phyloP scores from a whole-genome alignment of 1,284 basidiomycete genomes.

The Apiotrichum sp. region DNA sequence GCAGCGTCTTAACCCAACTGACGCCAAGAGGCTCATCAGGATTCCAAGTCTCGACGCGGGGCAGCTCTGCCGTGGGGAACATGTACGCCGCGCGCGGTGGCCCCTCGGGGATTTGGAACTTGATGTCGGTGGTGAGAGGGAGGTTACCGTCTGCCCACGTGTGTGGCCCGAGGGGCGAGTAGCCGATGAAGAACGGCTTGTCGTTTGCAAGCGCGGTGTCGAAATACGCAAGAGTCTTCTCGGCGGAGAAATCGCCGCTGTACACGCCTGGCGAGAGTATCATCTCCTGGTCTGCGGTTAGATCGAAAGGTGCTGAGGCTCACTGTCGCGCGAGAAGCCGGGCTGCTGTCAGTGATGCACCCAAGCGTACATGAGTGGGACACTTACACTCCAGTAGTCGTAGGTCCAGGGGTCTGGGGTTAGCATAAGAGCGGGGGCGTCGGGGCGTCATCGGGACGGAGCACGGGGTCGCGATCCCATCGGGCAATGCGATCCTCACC shows the following conservation, averaged over 20 bases:
- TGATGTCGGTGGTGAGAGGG: too few relatives aligned
- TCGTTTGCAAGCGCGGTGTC: slow-evolving; percentile 15
- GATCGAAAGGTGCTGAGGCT: background rate
- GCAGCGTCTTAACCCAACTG: slow-evolving; percentile 30
- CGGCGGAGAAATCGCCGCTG: slow-evolving; percentile 27
- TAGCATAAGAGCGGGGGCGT: too few relatives aligned
- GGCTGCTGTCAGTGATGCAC: background rate
- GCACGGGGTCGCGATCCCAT: too few relatives aligned
- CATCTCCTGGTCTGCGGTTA: slow-evolving; percentile 5
- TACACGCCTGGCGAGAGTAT: slow-evolving; percentile 24
- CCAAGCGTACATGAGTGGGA: too few relatives aligned
- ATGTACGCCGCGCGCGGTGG: slow-evolving; percentile 25
- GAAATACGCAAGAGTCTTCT: slow-evolving; percentile 27
- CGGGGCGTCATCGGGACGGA: background rate
- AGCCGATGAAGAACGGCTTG: slow-evolving; percentile 33
- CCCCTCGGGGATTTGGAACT: slow-evolving; percentile 10
- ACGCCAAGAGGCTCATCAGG: slow-evolving; percentile 28
- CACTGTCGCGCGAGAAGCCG: slow-evolving; percentile 19
- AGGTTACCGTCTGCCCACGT: slow-evolving; percentile 1
- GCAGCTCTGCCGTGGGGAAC: slow-evolving; percentile 23
- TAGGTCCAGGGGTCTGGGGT: slow-evolving; percentile 32
- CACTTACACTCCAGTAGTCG: slow-evolving; percentile 25
- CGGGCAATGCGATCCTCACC: background rate
- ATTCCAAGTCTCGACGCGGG: slow-evolving; percentile 24
- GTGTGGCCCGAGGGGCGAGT: slow-evolving; percentile 8